Evolutionary conservation across 345 rosid species (phyloP).

Genomic region (Eutrema heterophyllum): DNA sequence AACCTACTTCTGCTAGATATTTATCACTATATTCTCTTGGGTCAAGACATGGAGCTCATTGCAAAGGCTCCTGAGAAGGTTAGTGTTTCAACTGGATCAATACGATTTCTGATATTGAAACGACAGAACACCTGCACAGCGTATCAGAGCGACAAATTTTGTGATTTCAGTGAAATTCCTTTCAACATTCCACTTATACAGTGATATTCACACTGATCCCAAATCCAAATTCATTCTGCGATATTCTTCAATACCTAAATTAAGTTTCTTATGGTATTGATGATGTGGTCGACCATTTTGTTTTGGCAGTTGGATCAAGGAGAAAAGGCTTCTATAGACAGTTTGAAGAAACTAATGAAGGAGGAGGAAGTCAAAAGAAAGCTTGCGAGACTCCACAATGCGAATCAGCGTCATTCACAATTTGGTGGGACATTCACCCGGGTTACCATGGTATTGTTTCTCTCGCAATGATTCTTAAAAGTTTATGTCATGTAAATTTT

Average conservation of each 20-base stretch:
- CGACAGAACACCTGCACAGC: no score
- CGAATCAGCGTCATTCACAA: slow-evolving; percentile 58
- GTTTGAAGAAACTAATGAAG: slow-evolving; percentile 69
- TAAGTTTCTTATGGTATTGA: background rate
- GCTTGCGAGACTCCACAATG: slow-evolving; percentile 45
- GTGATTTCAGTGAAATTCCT: no score
- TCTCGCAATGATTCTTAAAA: slow-evolving; percentile 7
- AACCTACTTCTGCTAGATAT: slow-evolving; percentile 77
- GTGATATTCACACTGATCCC: no score
- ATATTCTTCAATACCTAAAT: no score
- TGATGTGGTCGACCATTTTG: slow-evolving; percentile 1
- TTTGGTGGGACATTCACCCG: slow-evolving; percentile 88
- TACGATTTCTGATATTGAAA: background rate
- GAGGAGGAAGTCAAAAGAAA: slow-evolving; percentile 62
- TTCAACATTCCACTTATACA: no score
- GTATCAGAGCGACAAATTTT: no score
- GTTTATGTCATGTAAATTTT: background rate
- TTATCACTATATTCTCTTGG: slow-evolving; percentile 62
- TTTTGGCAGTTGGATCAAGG: slow-evolving; percentile 43
- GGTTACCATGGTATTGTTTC: slow-evolving; percentile 59
- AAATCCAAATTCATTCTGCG: no score
- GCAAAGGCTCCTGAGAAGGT: slow-evolving; percentile 52
- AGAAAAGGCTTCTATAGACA: slow-evolving; percentile 43
- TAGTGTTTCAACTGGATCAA: slow-evolving; percentile 34
- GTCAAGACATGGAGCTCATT: slow-evolving; percentile 71